Evolutionary conservation across 1,139 yeast species (phyloP).

Genomic region (Candida neerlandica): DNA sequence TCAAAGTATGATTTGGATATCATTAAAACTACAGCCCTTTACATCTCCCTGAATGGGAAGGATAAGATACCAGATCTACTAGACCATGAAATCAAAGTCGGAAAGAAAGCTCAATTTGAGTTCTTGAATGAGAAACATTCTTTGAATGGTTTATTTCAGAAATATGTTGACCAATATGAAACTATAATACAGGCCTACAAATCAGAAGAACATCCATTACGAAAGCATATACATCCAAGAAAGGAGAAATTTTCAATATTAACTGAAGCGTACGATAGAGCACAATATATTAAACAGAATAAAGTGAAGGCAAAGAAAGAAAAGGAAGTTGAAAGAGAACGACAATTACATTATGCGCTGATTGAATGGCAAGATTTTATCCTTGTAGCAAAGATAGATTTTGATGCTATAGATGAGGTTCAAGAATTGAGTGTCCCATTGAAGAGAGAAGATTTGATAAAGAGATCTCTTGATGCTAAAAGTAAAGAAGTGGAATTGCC

Average conservation of each 20-base stretch:
- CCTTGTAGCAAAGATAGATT: conserved; percentile 68
- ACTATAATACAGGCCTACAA: conserved; percentile 29
- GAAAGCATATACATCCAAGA: conserved; percentile 11
- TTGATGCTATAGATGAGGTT: conserved; percentile 66
- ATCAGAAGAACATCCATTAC: conserved; percentile 12
- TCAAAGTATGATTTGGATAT: conserved; percentile 67
- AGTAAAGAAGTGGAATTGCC: conserved; percentile 22
- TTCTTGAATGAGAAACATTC: conserved; percentile 68
- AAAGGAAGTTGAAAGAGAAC: conserved; percentile 34
- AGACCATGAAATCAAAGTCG: conserved; percentile 38
- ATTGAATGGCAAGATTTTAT: conserved; percentile 89
- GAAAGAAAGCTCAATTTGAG: conserved; percentile 60
- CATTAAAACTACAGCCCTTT: conserved; percentile 72
- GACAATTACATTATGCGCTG: conserved; percentile 61
- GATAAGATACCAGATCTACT: conserved; percentile 41
- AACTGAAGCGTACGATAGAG: conserved; percentile 55
- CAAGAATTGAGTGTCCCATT: conserved; percentile 65
- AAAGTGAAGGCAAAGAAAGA: conserved; percentile 31
- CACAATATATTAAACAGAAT: conserved; percentile 51
- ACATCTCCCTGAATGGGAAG: conserved; percentile 59
- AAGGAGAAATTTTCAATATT: conserved; percentile 30
- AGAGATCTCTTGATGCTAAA: conserved; percentile 56
- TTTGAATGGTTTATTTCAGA: conserved; percentile 53
- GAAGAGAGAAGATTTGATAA: conserved; percentile 59
- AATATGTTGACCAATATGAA: conserved; percentile 60